Evolutionary conservation across 208 protist genomes (phyloP), one percentile per base, ranked within the genome.

Genomic region (Leishmania amazonensis): DNA sequence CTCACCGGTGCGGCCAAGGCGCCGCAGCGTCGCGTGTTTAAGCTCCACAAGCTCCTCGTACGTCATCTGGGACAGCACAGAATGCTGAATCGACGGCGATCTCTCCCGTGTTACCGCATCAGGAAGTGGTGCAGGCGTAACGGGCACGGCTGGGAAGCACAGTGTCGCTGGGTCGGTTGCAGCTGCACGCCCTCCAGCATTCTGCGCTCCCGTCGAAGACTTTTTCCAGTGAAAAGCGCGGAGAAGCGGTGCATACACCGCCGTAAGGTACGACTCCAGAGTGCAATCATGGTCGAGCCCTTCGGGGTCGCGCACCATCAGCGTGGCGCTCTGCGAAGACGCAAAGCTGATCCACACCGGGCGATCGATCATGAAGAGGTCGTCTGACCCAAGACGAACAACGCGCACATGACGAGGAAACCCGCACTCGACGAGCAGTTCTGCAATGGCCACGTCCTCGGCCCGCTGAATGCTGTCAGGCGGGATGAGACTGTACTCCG

Each of bases 231-330:
- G 38, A 45, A 85, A 13, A 42, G 82, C 82, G 1, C 58, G 72
- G 6, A 85, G 82, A 17, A 85, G 72, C 2, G 82, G 82, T 15
- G 38, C 45, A 70, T 85, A 85, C 31, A 85, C 45, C 5, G 74
- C 17, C n/a, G 49, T 45, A 7, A 85, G 74, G 51, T 85, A 82
- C 24, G 82, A 65, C 17, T 80, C 60, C 74, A 85, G 65, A 49
- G 76, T 58, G 51, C 73, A 65, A 35, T 79, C 77, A 19, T 15
- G 49, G 54, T 82, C 72, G 24, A 79, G 24, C 0, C 64, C 74
- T 2, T 85, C 82, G 3, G 82, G 82, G 68, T 85, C 82, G 17
- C 53, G 73, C 64, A 85, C 82, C 42, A 85, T 67, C 45, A 85
- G 53, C 1, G n/a, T 79, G 54, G 73, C 67, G 67, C 82, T 85